These are phyloP conservation scores for Meyerozyma carpophila DNA, from an alignment of 1,139 yeast species.

Conservation along the genomic window DNA sequence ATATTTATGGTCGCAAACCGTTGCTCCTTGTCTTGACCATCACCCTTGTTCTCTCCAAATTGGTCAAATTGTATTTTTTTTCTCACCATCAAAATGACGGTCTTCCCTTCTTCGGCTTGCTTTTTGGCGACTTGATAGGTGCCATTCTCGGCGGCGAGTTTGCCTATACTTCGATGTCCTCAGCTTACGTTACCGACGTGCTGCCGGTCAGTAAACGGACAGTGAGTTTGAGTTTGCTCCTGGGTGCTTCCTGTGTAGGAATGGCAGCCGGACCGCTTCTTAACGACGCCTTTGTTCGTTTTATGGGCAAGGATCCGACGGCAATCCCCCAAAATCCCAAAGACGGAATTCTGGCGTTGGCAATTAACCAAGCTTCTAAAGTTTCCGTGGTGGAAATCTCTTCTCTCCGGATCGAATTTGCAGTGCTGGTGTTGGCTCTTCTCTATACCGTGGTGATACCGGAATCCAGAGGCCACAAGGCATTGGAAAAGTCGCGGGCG, in stretches of 20 bases:
- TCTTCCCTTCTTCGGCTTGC: background rate
- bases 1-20: background rate
- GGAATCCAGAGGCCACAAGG: constrained; percentile 2
- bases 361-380: background rate
- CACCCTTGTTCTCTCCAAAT: background rate
- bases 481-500: constrained; percentile 1
- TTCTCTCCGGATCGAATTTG: background rate
- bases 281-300: background rate
- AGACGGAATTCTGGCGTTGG: background rate
- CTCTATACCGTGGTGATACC: background rate
- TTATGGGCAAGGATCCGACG: background rate
- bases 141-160: background rate
- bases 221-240: background rate
- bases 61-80: background rate
- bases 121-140: background rate
- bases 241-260: background rate
- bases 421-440: background rate
- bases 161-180: background rate
- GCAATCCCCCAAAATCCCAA: background rate
- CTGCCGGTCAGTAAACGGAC: background rate
- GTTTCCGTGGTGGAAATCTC: background rate
- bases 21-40: background rate
- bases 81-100: background rate
- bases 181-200: background rate
- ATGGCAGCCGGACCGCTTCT: background rate